Percentiles rank a stretch among this genome's conserved stretches.
These are phyloP conservation scores for Panicum hallii DNA, from an alignment of 202 grass and related monocot species.

Conservation along the genomic window DNA sequence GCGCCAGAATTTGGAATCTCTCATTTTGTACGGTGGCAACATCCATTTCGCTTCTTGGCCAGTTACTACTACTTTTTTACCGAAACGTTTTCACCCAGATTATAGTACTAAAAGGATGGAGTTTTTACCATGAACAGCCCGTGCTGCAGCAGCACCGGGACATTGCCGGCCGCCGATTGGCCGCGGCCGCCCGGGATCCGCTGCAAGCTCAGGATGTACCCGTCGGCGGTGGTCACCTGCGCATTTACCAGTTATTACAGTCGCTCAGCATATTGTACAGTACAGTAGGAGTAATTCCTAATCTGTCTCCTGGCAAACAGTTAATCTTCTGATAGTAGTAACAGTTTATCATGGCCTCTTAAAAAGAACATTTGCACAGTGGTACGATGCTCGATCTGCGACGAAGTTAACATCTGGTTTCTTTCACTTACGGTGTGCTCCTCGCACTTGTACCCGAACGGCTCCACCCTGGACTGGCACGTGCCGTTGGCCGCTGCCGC, in stretches of 20 bases:
- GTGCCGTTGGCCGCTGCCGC: constrained; percentile 43
- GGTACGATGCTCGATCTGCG: not conserved
- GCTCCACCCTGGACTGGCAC: constrained; percentile 55
- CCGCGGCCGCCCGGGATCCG: constrained; percentile 47
- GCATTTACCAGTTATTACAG: not conserved
- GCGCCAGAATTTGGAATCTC: not conserved
- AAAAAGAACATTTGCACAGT: not conserved
- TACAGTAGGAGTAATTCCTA: not conserved
- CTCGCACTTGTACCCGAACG: constrained; percentile 67
- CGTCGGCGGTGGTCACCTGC: constrained; percentile 62
- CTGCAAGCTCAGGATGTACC: constrained; percentile 78
- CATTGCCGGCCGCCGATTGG: constrained; percentile 12
- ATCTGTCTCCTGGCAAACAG: not conserved
- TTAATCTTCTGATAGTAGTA: not conserved
- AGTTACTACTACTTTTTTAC: too few species aligned
- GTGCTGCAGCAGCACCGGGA: constrained; percentile 63
- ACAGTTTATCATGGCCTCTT: not conserved
- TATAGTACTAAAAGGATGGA: not conserved
- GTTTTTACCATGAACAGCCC: constrained; percentile 59
- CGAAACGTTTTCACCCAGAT: too few species aligned
- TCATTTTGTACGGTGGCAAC: not conserved
- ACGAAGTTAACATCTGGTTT: not conserved
- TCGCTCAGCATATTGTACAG: not conserved
- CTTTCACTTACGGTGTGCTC: constrained; percentile 53
- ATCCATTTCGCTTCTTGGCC: too few species aligned